Evolutionary conservation across 2,329 filamentous ascomycete species (phyloP), one percentile per base, ranked within the genome.

Genomic region (Bretziella fagacearum): DNA sequence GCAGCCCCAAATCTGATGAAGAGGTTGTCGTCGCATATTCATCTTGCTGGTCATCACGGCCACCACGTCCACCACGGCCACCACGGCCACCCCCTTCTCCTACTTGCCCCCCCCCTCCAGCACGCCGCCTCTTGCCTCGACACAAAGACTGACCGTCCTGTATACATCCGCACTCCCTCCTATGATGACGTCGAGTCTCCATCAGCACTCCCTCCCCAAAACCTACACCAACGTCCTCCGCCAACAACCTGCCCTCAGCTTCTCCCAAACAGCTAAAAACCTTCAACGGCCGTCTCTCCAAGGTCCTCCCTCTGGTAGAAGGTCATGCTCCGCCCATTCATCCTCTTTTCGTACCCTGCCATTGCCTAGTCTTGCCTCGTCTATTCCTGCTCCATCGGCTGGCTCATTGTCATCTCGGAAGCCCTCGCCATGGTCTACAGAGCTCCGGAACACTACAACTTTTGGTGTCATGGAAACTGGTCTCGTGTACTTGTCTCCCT

Each of bases 351-450:
- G 1, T 95, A 96, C 57, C 91, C 91, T 0, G 75, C 83, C 0
- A 82, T 96, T 1, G 71, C 95, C 6, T 96, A 87, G 89, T 89
- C 84, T 4, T 68, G 85, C 0, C 68, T 82, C 1, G 76, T 94
- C 3, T 96, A 96, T 59, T 69, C 86, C 0, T 79, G 91, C 55
- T 91, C 86, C 0, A 74, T 96, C 5, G 89, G 89, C 30, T 96
- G 89, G 91, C 71, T 96, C 23, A 95, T 45, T 54, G 86, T 96
- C 36, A 73, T 96, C 1, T 94, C 86, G 1, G 87, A 96, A 61
- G 82, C 81, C 0, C 77, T 96, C 2, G 74, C 84, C 0, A 70
- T 81, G 50, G 81, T 96, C 51, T 96, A 84, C 60, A 75, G 82
- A 30, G 68, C 76, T 47, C 65, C 68, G 0, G 65, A 71, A 0